A percentile compares a stretch with the other conserved stretches of the same genome.
These are phyloP conservation scores for Xylariaceae sp. DNA, from an alignment of 2,329 filamentous ascomycete species.

Conservation along the genomic window DNA sequence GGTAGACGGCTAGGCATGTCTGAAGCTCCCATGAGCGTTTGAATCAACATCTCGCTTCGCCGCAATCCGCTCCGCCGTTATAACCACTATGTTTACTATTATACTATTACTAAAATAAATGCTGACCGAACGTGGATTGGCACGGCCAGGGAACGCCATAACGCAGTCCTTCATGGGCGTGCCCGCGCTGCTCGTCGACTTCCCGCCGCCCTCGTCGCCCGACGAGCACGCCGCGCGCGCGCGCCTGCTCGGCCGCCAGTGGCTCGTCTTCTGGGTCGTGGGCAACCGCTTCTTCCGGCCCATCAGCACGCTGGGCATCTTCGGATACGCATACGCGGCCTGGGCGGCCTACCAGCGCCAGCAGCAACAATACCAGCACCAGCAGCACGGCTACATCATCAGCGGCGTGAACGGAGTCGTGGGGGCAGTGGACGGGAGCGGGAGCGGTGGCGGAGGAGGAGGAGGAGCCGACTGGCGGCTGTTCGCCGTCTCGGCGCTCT, in stretches of 20 bases:
- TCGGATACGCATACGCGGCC: conserved; percentile 38
- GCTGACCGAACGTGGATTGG: neutral
- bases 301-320: conserved; percentile 39
- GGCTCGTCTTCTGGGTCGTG: conserved; percentile 42
- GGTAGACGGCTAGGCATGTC: too few relatives aligned
- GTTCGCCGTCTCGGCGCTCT: conserved; percentile 33
- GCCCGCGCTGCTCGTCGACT: conserved; percentile 38
- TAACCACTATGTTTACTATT: too few relatives aligned
- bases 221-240: conserved; percentile 34
- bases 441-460: too few relatives aligned
- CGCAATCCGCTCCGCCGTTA: too few relatives aligned
- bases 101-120: too few relatives aligned
- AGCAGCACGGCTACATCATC: too few relatives aligned
- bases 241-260: conserved; percentile 38
- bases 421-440: too few relatives aligned
- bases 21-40: too few relatives aligned
- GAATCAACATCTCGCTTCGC: too few relatives aligned
- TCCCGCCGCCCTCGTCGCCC: conserved; percentile 31
- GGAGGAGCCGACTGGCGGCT: conserved; percentile 40
- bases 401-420: conserved; percentile 11
- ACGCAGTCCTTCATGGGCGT: conserved; percentile 46
- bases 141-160: conserved; percentile 39
- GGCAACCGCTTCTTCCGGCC: conserved; percentile 44
- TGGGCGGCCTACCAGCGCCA: conserved; percentile 25
- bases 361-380: conserved; percentile 7